A percentile compares a stretch with the other conserved stretches of the same genome.
These are phyloP conservation scores for Mitragyna speciosa DNA, from an alignment of 257 asterid species.

Conservation along the genomic window DNA sequence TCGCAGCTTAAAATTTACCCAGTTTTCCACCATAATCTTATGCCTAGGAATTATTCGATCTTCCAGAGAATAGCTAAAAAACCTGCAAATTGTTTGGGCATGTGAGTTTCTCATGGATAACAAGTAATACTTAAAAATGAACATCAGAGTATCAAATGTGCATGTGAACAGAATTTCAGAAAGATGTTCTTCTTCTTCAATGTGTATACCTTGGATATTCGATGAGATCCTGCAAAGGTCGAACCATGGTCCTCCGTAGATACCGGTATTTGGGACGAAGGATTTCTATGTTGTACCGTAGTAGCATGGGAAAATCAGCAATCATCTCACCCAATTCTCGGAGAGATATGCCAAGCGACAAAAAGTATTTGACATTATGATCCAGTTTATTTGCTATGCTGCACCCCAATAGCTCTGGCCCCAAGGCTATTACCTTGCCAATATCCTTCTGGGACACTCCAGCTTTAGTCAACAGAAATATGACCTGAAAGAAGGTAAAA, in stretches of 20 bases:
- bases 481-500: slow-evolving; percentile 41
- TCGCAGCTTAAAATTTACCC: slow-evolving; percentile 72
- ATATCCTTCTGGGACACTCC: slow-evolving; percentile 68
- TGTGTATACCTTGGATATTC: slow-evolving; percentile 81
- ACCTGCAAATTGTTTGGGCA: slow-evolving; percentile 42
- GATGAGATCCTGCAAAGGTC: slow-evolving; percentile 71
- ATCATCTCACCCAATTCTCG: slow-evolving; percentile 70
- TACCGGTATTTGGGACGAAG: slow-evolving; percentile 91
- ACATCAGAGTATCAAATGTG: not conserved
- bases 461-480: slow-evolving; percentile 82
- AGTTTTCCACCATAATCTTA: slow-evolving; percentile 64
- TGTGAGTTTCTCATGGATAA: not conserved
- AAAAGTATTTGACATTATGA: slow-evolving; percentile 73
- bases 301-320: slow-evolving; percentile 80
- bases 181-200: not conserved
- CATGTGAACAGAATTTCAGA: not conserved
- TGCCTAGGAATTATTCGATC: slow-evolving; percentile 79
- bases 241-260: slow-evolving; percentile 79
- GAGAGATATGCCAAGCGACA: slow-evolving; percentile 80
- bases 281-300: slow-evolving; percentile 68
- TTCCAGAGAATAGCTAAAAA: slow-evolving; percentile 93
- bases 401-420: slow-evolving; percentile 88
- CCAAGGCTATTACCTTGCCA: slow-evolving; percentile 82
- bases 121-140: not conserved
- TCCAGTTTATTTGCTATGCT: slow-evolving; percentile 83